phyloP scores from a whole-genome alignment of 1,284 basidiomycete species.

The Tranzscheliella williamsii region DNA sequence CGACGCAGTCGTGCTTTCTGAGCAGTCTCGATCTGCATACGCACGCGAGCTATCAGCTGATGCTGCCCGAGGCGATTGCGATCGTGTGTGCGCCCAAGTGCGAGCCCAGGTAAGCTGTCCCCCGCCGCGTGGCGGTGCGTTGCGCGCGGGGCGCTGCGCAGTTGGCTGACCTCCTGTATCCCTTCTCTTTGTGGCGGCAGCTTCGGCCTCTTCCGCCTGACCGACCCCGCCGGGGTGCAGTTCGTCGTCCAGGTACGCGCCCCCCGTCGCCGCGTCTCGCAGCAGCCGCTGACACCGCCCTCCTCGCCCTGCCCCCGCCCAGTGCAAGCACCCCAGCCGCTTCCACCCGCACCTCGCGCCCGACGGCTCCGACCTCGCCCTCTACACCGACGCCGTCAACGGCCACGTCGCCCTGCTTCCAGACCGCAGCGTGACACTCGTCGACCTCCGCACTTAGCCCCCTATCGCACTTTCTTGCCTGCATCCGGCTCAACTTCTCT shows the following conservation, averaged over 20 bases:
- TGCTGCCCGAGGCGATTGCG: slow-evolving; percentile 85
- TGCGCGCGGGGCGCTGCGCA: no score
- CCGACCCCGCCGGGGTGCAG: background rate
- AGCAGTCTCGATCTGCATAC: slow-evolving; percentile 86
- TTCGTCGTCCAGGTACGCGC: no score
- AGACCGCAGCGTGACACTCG: background rate
- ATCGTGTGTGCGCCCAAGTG: slow-evolving; percentile 83
- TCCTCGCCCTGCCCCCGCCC: no score
- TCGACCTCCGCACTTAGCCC: no score
- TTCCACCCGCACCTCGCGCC: slow-evolving; percentile 80
- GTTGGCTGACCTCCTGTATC: no score
- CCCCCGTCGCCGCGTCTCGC: no score
- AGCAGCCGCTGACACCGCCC: no score
- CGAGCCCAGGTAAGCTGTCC: slow-evolving; percentile 79
- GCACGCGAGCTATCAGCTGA: slow-evolving; percentile 80
- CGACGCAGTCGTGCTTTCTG: slow-evolving; percentile 79
- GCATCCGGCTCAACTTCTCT: no score
- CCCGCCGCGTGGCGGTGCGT: slow-evolving; percentile 80
- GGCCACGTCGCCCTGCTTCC: slow-evolving; percentile 4
- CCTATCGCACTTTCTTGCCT: no score
- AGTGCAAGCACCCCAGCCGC: slow-evolving; percentile 58
- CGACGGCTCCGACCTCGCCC: slow-evolving; percentile 46
- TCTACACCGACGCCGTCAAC: slow-evolving; percentile 28
- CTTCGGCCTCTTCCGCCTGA: background rate
- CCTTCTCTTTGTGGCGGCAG: no score